phyloP scores from a whole-genome alignment of 2,329 filamentous ascomycete genomes.

The Trichoderma hamatum region DNA sequence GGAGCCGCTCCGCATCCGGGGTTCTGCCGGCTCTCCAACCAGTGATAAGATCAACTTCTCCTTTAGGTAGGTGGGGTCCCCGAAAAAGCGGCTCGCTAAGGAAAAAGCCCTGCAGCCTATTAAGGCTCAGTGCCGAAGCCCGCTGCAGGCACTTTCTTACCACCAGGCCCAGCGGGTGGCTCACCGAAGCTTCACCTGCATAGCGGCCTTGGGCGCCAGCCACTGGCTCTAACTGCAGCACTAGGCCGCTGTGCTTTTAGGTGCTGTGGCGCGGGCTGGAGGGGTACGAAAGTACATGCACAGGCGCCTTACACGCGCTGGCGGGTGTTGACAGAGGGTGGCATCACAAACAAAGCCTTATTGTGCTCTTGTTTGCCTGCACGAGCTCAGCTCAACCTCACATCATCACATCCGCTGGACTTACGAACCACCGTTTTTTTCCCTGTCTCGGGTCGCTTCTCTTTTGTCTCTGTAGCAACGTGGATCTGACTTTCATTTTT shows the following conservation, averaged over 20 bases:
- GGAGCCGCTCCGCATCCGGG: constrained; percentile 25
- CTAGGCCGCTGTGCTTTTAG: background rate
- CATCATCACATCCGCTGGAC: background rate
- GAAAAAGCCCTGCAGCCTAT: constrained; percentile 21
- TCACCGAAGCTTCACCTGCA: constrained; percentile 15
- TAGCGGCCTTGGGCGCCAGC: background rate
- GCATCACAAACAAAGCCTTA: constrained; percentile 1
- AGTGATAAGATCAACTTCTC: constrained; percentile 20
- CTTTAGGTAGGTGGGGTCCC: constrained; percentile 26
- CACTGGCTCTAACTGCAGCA: background rate
- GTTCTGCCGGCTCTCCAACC: constrained; percentile 22
- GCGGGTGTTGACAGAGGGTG: background rate
- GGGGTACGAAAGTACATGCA: background rate
- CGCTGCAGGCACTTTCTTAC: constrained; percentile 22
- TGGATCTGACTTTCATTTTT: constrained; percentile 14
- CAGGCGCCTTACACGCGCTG: background rate
- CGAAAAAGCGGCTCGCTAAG: constrained; percentile 2
- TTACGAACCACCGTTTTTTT: background rate
- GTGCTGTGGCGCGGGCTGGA: constrained; percentile 6
- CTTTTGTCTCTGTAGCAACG: constrained; percentile 23
- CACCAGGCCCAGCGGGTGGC: constrained; percentile 13
- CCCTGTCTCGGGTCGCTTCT: background rate
- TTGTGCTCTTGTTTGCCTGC: background rate
- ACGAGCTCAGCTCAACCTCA: background rate
- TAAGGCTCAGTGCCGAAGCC: constrained; percentile 6